Evolutionary conservation across 208 protist genomes (phyloP).

Genomic region (Naegleria fowleri): DNA sequence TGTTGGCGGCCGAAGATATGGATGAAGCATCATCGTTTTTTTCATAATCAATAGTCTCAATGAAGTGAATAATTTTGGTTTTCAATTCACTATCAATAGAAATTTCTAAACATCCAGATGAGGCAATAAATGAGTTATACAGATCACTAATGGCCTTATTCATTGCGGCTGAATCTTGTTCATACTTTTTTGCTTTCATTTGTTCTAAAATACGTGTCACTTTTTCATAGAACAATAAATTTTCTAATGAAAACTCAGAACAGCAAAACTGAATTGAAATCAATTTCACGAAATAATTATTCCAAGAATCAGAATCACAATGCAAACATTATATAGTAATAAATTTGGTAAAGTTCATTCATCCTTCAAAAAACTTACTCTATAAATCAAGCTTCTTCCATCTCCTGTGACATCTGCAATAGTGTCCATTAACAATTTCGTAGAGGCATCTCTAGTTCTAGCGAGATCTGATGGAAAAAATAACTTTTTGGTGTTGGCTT

Average conservation of each 20-base stretch:
- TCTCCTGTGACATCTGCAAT: not conserved
- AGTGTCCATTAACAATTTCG: not conserved
- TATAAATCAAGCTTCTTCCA: not conserved
- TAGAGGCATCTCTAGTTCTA: not conserved
- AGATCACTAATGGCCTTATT: not conserved
- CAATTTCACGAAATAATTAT: no score
- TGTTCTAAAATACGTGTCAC: not conserved
- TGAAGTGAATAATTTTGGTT: not conserved
- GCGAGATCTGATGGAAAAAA: not conserved
- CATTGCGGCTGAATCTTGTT: not conserved
- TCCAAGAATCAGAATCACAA: no score
- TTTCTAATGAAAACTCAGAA: not conserved
- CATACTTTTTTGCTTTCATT: not conserved
- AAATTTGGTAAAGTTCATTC: no score
- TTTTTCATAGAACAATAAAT: not conserved
- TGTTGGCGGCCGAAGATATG: not conserved
- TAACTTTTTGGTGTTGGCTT: not conserved
- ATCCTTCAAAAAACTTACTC: not conserved
- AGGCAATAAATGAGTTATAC: not conserved
- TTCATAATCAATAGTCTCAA: not conserved
- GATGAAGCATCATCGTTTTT: not conserved
- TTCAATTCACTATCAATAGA: not conserved
- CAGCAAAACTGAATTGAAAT: not conserved
- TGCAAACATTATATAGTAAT: no score
- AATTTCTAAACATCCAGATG: not conserved